A percentile compares a stretch with the other conserved stretches of the same genome.
Conservation (phyloP, 2,329 filamentous ascomycete genomes). For the Arthroderma sp. region DNA sequence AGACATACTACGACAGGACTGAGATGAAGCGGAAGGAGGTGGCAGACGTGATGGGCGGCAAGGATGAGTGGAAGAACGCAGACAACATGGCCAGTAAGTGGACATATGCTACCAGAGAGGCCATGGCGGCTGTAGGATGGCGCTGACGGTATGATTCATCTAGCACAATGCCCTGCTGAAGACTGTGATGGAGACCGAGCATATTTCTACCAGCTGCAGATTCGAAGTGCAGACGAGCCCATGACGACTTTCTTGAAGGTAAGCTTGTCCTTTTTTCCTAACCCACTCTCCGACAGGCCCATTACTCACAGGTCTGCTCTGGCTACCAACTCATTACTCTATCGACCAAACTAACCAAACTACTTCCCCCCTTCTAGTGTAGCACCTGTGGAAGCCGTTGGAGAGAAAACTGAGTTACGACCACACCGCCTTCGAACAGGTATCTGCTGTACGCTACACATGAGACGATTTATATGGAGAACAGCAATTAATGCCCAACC, state of each 20-base stretch:
- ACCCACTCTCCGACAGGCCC: neutral
- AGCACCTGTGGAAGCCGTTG: conserved; percentile 33
- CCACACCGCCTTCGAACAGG: neutral
- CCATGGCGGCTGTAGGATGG: neutral
- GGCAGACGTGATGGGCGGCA: conserved; percentile 81
- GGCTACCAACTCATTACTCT: neutral
- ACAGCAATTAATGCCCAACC: too few relatives aligned
- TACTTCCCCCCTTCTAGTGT: conserved; percentile 22
- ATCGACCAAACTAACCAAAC: neutral
- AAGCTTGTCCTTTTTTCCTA: conserved; percentile 2
- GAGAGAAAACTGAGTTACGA: conserved; percentile 33
- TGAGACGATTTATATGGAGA: too few relatives aligned
- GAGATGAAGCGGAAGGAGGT: conserved; percentile 70
- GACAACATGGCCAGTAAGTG: conserved; percentile 56
- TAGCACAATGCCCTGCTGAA: conserved; percentile 69
- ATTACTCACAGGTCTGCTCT: neutral
- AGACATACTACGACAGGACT: conserved; percentile 69
- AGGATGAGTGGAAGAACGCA: conserved; percentile 80
- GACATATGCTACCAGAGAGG: neutral
- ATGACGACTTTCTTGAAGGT: conserved; percentile 96
- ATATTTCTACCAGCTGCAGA: conserved; percentile 94
- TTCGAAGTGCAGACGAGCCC: conserved; percentile 93
- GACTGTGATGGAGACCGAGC: conserved; percentile 71
- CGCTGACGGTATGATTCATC: neutral
- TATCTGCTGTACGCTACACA: neutral